Conservation (phyloP, 495 filamentous ascomycete species). For the Aspergillus cristatus region DNA sequence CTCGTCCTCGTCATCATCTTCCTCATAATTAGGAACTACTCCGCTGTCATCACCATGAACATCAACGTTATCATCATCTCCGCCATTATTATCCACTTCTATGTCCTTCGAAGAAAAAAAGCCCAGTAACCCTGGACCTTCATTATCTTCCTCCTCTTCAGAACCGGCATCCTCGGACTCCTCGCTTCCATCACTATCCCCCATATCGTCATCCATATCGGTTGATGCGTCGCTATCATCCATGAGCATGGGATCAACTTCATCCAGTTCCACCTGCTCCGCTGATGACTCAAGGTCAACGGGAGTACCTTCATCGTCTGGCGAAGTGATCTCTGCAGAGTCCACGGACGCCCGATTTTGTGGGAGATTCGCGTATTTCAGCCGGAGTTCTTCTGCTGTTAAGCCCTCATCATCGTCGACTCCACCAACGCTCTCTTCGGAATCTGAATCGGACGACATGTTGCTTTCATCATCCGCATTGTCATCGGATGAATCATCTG, state of each 20-base stretch:
- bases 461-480: slow-evolving; percentile 54
- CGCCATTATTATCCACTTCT: slow-evolving; percentile 12
- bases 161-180: slow-evolving; percentile 40
- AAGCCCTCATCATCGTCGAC: slow-evolving; percentile 63
- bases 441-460: slow-evolving; percentile 48
- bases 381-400: slow-evolving; percentile 66
- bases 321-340: slow-evolving; percentile 13
- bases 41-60: slow-evolving; percentile 22
- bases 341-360: slow-evolving; percentile 17
- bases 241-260: slow-evolving; percentile 56
- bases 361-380: slow-evolving; percentile 70
- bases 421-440: slow-evolving; percentile 34
- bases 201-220: slow-evolving; percentile 82
- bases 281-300: slow-evolving; percentile 20
- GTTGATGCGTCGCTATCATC: slow-evolving; percentile 69
- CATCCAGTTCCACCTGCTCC: slow-evolving; percentile 43
- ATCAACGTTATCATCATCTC: slow-evolving; percentile 26
- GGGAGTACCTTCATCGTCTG: slow-evolving; percentile 11
- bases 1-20: slow-evolving; percentile 16
- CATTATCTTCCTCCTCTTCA: slow-evolving; percentile 45
- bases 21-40: slow-evolving; percentile 18
- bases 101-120: slow-evolving; percentile 48
- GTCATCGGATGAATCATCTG: slow-evolving; percentile 28
- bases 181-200: slow-evolving; percentile 53
- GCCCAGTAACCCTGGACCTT: slow-evolving; percentile 54